These are phyloP conservation scores for Corymbia maculata DNA, from an alignment of 345 rosid species.

Conservation along the genomic window DNA sequence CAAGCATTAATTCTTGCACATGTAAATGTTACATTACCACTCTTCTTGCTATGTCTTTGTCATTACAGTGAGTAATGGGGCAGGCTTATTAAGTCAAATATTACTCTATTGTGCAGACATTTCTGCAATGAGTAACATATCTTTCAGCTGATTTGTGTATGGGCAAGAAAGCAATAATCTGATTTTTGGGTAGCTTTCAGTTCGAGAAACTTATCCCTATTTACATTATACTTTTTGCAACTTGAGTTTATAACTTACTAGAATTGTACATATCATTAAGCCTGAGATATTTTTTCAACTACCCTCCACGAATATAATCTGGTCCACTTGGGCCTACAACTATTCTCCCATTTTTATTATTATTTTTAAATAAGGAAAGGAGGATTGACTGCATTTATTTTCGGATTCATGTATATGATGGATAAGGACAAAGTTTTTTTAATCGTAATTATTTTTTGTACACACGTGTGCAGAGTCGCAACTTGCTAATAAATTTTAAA, in stretches of 20 bases:
- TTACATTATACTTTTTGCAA: too few relatives aligned
- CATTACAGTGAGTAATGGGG: neutral
- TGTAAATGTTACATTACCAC: neutral
- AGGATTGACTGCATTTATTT: neutral
- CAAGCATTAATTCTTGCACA: neutral
- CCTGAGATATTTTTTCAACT: neutral
- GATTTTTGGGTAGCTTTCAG: too few relatives aligned
- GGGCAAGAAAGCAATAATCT: too few relatives aligned
- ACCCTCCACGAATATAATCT: neutral
- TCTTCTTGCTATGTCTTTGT: neutral
- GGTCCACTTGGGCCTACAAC: neutral
- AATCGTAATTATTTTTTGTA: too few relatives aligned
- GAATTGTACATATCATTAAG: neutral
- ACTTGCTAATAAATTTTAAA: too few relatives aligned
- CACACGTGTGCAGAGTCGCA: too few relatives aligned
- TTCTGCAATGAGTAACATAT: neutral
- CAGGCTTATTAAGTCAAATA: neutral
- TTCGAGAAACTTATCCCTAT: too few relatives aligned
- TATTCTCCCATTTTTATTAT: neutral
- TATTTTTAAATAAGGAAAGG: neutral
- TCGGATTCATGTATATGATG: too few relatives aligned
- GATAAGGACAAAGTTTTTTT: too few relatives aligned
- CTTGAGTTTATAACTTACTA: neutral
- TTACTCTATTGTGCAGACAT: neutral
- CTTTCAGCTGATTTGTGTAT: neutral